Conservation (phyloP, 305 asterid species). For the Nicotiana rustica region DNA sequence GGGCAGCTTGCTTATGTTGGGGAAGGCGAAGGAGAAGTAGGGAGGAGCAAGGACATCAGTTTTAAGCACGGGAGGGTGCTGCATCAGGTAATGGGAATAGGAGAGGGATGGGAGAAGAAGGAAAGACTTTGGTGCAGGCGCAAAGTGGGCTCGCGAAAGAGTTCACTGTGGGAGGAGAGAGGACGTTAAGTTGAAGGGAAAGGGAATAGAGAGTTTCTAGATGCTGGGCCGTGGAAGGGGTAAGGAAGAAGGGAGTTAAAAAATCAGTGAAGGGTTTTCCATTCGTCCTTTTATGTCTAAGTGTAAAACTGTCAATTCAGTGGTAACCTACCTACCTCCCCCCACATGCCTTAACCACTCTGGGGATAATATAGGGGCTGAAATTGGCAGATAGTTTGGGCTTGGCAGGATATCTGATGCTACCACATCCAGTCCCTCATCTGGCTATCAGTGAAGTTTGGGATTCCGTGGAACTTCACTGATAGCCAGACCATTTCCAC, state of each 20-base stretch:
- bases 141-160: background rate
- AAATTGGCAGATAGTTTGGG: background rate
- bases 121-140: slow-evolving; percentile 7
- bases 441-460: background rate
- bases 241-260: slow-evolving; percentile 21
- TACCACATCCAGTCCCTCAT: slow-evolving; percentile 24
- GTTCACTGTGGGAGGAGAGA: background rate
- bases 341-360: background rate
- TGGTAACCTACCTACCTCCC: background rate
- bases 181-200: background rate
- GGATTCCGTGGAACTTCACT: slow-evolving; percentile 5
- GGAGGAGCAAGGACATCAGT: slow-evolving; percentile 26
- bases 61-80: slow-evolving; percentile 9
- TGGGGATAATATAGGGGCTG: slow-evolving; percentile 20
- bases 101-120: background rate
- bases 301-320: background rate
- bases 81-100: slow-evolving; percentile 21
- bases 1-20: slow-evolving; percentile 12
- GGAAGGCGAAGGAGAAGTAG: slow-evolving; percentile 19
- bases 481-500: background rate
- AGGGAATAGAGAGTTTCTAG: slow-evolving; percentile 4
- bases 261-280: background rate
- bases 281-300: slow-evolving; percentile 9
- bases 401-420: slow-evolving; percentile 9
- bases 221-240: slow-evolving; percentile 7